phyloP scores from a whole-genome alignment of 441 rosid genomes.

The Populus hybrid region DNA sequence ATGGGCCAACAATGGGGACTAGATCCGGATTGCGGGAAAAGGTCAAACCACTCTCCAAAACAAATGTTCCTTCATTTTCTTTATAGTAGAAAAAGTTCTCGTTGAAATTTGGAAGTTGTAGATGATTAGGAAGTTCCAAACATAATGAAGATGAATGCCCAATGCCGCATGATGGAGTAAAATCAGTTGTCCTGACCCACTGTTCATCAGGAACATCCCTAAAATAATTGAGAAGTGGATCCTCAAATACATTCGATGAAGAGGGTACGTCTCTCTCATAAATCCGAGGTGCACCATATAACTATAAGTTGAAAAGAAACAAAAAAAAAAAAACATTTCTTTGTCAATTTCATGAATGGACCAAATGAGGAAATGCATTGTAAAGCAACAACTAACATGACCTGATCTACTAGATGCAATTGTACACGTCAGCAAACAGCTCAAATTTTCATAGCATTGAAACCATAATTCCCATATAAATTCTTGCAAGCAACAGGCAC shows the following conservation, averaged over 20 bases:
- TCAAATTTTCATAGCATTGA: no score
- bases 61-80: slow-evolving; percentile 32
- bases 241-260: slow-evolving; percentile 20
- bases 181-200: slow-evolving; percentile 63
- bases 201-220: slow-evolving; percentile 53
- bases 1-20: slow-evolving; percentile 60
- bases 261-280: slow-evolving; percentile 34
- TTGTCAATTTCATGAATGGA: background rate
- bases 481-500: no score
- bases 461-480: no score
- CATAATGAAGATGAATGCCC: slow-evolving; percentile 67
- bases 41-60: slow-evolving; percentile 36
- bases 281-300: slow-evolving; percentile 65
- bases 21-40: slow-evolving; percentile 40
- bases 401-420: no score
- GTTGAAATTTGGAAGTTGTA: slow-evolving; percentile 42
- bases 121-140: slow-evolving; percentile 43
- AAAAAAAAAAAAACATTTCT: background rate
- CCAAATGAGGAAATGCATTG: background rate
- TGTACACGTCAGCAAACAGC: no score
- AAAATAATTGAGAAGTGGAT: slow-evolving; percentile 35
- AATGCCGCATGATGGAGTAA: slow-evolving; percentile 48
- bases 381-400: no score
- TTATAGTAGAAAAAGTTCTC: slow-evolving; percentile 43
- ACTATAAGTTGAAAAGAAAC: slow-evolving; percentile 27